Evolutionary conservation across 2,329 filamentous ascomycete genomes (phyloP), one percentile per base, ranked within the genome.

Genomic region (Ceratocystis cacaofunesta): DNA sequence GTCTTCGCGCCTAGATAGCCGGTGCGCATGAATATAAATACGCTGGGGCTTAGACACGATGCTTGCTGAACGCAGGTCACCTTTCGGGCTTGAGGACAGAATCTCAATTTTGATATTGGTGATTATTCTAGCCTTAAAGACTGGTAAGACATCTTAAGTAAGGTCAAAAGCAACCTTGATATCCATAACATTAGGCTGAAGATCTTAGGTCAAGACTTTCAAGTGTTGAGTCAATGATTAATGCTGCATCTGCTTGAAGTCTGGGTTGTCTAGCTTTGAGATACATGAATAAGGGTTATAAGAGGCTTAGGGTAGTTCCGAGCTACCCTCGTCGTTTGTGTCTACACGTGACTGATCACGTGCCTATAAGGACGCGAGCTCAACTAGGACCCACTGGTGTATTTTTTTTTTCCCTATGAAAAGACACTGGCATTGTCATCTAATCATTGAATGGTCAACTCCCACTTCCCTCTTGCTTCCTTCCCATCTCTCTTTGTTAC

Each of bases 381-480:
- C 8, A 50, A 50, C 19, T 10, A 55, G 36, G 65, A 66, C 65
- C 65, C 61, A 66, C 61, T 8, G 52, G 19, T 43, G 17, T 41
- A 48, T 32, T 66, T 66, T 66, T 65, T 66, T 61, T 61, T 61
- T 55, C 12, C 10, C 36, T 41, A 12, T 41, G 36, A 19, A 63
- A 66, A 28, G 30, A 48, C 41, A 64, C n/a, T 30, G 19, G 43
- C 50, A 12, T 63, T 60, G 46, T 61, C 36, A 58, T 30, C 41
- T 19, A 25, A 36, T 46, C 43, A 28, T 19, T 50, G 22, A 28
- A 63, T 61, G 65, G 43, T 52, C 25, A 46, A 17, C 61, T 43
- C 32, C 48, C 55, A 22, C 12, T 32, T 36, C 30, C 15, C 46
- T 58, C 30, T 32, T 50, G 46, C 32, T 57, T 66, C 43, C 12